These are phyloP conservation scores for Rhizodiscina lignyota DNA, from an alignment of 495 filamentous ascomycete species.

Conservation along the genomic window DNA sequence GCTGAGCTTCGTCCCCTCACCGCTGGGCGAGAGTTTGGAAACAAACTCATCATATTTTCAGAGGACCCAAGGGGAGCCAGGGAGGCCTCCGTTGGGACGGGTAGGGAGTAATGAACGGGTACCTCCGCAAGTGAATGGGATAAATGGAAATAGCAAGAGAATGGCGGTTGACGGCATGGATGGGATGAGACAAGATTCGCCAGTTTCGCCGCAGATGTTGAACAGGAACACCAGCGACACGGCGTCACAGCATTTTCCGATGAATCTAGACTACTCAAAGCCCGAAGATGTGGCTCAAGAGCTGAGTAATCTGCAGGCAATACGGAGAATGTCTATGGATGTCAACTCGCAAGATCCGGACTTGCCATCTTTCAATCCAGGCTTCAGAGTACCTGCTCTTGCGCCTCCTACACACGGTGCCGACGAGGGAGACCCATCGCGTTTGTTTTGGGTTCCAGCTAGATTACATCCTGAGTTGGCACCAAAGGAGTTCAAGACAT, in stretches of 20 bases:
- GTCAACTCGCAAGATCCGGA: constrained; percentile 89
- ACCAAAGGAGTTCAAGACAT: constrained; percentile 91
- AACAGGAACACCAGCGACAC: constrained; percentile 45
- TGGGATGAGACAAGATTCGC: not conserved
- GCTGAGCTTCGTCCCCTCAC: constrained; percentile 45
- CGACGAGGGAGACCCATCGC: constrained; percentile 73
- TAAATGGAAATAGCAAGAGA: no score
- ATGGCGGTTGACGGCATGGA: no score
- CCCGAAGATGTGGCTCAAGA: constrained; percentile 89
- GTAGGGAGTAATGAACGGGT: constrained; percentile 12
- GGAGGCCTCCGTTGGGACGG: constrained; percentile 5
- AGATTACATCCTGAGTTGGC: constrained; percentile 88
- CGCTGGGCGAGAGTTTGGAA: constrained; percentile 23
- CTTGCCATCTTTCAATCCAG: constrained; percentile 62
- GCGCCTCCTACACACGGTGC: constrained; percentile 51
- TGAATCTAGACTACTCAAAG: constrained; percentile 83
- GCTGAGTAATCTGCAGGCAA: constrained; percentile 83
- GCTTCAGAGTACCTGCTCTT: constrained; percentile 45
- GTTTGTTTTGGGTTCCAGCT: constrained; percentile 91
- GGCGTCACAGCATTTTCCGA: constrained; percentile 58
- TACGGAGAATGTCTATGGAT: constrained; percentile 97
- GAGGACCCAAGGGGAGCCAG: no score
- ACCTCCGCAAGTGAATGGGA: no score
- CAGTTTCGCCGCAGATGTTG: constrained; percentile 38
- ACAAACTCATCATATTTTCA: constrained; percentile 23